Base-by-base conservation (phyloP, 768 basidiomycete genomes). In the Nidularia pulvinata region DNA sequence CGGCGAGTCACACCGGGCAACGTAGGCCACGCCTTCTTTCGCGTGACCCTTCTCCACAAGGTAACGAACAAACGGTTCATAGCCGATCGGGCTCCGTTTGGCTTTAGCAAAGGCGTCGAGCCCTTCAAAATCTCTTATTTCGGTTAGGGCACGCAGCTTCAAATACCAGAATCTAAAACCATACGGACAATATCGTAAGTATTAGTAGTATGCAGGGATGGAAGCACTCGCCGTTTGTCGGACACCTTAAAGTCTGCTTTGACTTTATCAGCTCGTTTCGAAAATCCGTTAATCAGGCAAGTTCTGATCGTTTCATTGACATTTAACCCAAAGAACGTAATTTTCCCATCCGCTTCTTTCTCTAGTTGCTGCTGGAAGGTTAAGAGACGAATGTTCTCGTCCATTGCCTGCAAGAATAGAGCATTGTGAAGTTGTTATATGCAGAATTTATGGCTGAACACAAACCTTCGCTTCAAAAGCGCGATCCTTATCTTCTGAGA, bases 31-130 rank as follows among this genome's bases (percentile, higher is more conserved):
- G 3, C 93, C 97, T 64, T 96, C 90, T 63, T 83, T 91, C 30
- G 69, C 61, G 65, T 88, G 85, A 0, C 91, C 92, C 37, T 85
- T 83, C 48, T 84, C 78, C 32, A 91, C 81, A 36, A 97, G 79
- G 59, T 91, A 85, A 36, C 78, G 83, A 25, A 95, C 93, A 65
- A 94, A 94, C 0, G 89, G 81, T 64, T 98, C 95, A 63, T 96
- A 98, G 1, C 97, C 96, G 54, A 98, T 98, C 4, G 96, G 95
- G 67, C 90, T 93, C 59, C 93, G 83, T 69, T 84, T 95, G 35
- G 88, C 89, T 60, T 86, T 89, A 1, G 94, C 84, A 65, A 99
- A 96, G 0, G 79, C 65, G 47, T 98, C 94, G 11, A 98, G 78
- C 1, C 81, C 85, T 34, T 95, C 91, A 68, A 95, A 98, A 68